A percentile compares a stretch with the other conserved stretches of the same genome.
Evolutionary conservation across 2,329 filamentous ascomycete genomes (phyloP).

Genomic region (Gaeumannomyces sp.): DNA sequence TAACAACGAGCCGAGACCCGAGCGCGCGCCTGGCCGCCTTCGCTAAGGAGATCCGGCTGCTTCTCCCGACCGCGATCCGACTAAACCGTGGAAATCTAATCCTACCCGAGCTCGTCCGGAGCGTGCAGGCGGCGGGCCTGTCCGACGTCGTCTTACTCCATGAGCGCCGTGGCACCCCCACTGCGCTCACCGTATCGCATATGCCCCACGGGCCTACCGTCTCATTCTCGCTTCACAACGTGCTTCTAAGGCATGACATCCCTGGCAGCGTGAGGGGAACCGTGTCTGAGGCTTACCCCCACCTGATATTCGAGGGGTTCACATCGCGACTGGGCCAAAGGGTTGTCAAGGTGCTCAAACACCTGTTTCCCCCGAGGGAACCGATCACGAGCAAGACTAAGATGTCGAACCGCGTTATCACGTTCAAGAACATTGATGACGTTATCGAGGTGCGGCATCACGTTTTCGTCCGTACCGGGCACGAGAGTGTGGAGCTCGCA

Average conservation of each 20-base stretch:
- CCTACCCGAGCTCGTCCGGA: conserved; percentile 75
- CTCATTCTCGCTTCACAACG: conserved; percentile 83
- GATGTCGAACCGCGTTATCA: conserved; percentile 82
- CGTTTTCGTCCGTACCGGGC: conserved; percentile 90
- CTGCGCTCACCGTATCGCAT: conserved; percentile 79
- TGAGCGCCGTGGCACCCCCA: conserved; percentile 88
- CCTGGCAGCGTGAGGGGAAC: conserved; percentile 82
- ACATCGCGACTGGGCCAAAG: conserved; percentile 71
- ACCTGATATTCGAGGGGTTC: conserved; percentile 94
- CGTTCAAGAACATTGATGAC: conserved; percentile 90
- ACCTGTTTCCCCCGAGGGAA: conserved; percentile 88
- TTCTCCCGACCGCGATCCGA: conserved; percentile 79
- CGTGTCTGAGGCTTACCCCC: conserved; percentile 86
- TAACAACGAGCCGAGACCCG: conserved; percentile 86
- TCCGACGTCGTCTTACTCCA: conserved; percentile 83
- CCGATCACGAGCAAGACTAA: conserved; percentile 64
- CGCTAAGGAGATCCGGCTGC: conserved; percentile 70
- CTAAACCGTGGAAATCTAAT: conserved; percentile 90
- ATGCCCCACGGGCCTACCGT: conserved; percentile 82
- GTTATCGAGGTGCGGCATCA: conserved; percentile 84
- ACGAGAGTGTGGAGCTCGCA: conserved; percentile 80
- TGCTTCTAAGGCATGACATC: conserved; percentile 87
- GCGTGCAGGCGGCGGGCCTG: conserved; percentile 72
- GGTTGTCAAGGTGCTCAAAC: conserved; percentile 85
- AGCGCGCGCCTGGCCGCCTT: conserved; percentile 81